phyloP scores from a whole-genome alignment of 495 filamentous ascomycete species.

The Sphaerosporella brunnea region DNA sequence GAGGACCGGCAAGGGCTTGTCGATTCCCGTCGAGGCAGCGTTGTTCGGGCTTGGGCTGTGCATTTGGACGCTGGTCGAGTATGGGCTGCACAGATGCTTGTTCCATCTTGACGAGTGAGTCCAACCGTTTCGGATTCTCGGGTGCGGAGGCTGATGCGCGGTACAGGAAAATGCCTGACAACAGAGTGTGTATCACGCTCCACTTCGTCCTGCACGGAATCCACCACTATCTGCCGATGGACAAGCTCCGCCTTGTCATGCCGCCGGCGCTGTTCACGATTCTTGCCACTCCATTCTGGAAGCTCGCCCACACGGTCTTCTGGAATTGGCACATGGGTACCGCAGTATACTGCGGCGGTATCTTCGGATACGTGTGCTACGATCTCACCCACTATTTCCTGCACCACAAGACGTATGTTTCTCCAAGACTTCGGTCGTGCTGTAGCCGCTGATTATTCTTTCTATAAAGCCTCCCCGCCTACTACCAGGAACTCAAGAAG shows the following conservation, averaged over 20 bases:
- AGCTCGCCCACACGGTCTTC: conserved; percentile 63
- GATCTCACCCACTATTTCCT: conserved; percentile 98
- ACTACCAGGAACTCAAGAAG: conserved; percentile 83
- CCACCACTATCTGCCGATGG: conserved; percentile 98
- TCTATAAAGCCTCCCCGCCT: conserved; percentile 47
- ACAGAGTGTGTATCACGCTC: conserved; percentile 65
- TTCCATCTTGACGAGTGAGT: conserved; percentile 86
- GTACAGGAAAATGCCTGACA: conserved; percentile 50
- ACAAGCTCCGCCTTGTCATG: conserved; percentile 93
- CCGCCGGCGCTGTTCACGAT: conserved; percentile 74
- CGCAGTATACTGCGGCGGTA: conserved; percentile 66
- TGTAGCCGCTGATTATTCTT: conserved; percentile 2
- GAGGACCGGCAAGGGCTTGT: no score
- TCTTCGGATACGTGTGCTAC: conserved; percentile 92
- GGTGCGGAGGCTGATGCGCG: neutral
- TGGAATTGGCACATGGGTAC: conserved; percentile 70
- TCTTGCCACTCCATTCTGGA: conserved; percentile 82
- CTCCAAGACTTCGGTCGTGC: conserved; percentile 9
- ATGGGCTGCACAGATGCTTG: conserved; percentile 71
- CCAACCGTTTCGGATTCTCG: no score
- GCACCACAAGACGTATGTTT: conserved; percentile 74
- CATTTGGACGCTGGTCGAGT: conserved; percentile 84
- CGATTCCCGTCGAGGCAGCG: no score
- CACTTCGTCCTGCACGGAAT: conserved; percentile 96
- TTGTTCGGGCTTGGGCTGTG: conserved; percentile 39